phyloP scores from a whole-genome alignment of 306 rosid species.

The Prunus davidiana region DNA sequence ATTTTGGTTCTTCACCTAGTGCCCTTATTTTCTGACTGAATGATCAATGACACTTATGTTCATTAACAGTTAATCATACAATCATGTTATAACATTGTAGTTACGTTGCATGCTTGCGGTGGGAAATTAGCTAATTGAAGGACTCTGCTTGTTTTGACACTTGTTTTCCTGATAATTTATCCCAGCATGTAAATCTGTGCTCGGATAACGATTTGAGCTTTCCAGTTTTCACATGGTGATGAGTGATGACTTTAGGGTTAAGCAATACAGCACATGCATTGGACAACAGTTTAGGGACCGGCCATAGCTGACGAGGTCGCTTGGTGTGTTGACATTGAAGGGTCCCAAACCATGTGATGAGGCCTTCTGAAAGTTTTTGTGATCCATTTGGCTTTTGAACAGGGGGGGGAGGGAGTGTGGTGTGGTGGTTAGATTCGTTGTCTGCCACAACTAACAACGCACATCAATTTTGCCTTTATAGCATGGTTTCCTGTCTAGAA shows the following conservation, averaged over 20 bases:
- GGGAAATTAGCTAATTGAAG: too few relatives aligned
- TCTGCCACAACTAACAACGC: conserved; percentile 31
- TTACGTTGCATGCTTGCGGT: not conserved
- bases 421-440: conserved; percentile 26
- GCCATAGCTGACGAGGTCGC: not conserved
- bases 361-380: conserved; percentile 5
- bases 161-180: too few relatives aligned
- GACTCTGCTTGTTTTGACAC: too few relatives aligned
- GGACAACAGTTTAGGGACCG: not conserved
- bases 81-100: not conserved
- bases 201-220: too few relatives aligned
- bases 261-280: too few relatives aligned
- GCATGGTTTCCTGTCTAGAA: conserved; percentile 27
- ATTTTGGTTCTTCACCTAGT: not conserved
- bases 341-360: conserved; percentile 50
- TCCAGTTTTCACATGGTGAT: too few relatives aligned
- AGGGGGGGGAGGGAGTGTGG: conserved; percentile 6
- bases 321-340: conserved; percentile 7
- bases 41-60: not conserved
- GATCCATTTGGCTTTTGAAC: not conserved
- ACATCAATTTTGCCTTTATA: conserved; percentile 23
- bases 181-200: too few relatives aligned
- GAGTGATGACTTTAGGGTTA: too few relatives aligned
- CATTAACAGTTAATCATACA: not conserved
- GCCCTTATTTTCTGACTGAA: too few relatives aligned